phyloP scores from a whole-genome alignment of 768 basidiomycete genomes.

The Tubosaeta brunneosetosa region DNA sequence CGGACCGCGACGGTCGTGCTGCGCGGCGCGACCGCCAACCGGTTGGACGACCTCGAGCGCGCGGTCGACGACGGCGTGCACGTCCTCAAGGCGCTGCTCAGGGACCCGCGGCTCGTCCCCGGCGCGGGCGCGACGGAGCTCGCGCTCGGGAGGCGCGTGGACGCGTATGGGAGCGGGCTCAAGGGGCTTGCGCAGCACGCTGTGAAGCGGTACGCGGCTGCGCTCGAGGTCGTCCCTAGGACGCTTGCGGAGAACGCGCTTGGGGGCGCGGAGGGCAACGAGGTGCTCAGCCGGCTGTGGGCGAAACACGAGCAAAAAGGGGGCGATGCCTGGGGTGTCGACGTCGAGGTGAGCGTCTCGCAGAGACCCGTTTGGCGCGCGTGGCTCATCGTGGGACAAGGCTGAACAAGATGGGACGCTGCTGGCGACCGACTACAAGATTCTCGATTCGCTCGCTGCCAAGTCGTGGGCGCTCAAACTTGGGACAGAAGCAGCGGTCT shows the following conservation, averaged over 20 bases:
- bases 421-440: slow-evolving; percentile 53
- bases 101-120: slow-evolving; percentile 85
- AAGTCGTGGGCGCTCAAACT: slow-evolving; percentile 87
- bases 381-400: slow-evolving; percentile 34
- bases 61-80: slow-evolving; percentile 96
- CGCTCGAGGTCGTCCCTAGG: slow-evolving; percentile 88
- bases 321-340: slow-evolving; percentile 78
- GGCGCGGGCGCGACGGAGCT: slow-evolving; percentile 95
- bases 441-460: slow-evolving; percentile 83
- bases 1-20: slow-evolving; percentile 92
- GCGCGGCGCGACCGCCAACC: slow-evolving; percentile 91
- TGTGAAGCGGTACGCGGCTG: slow-evolving; percentile 83
- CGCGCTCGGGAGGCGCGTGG: slow-evolving; percentile 82
- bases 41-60: slow-evolving; percentile 91
- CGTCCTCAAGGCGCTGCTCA: slow-evolving; percentile 89
- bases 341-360: slow-evolving; percentile 66
- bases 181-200: slow-evolving; percentile 92
- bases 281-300: slow-evolving; percentile 84
- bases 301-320: slow-evolving; percentile 81
- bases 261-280: slow-evolving; percentile 87
- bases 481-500: slow-evolving; percentile 88
- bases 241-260: slow-evolving; percentile 95
- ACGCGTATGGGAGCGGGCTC: slow-evolving; percentile 80
- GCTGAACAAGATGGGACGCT: slow-evolving; percentile 78
- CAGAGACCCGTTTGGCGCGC: not conserved